Base-by-base conservation (phyloP, 495 filamentous ascomycete genomes). In the Aspergillus heteromorphus region DNA sequence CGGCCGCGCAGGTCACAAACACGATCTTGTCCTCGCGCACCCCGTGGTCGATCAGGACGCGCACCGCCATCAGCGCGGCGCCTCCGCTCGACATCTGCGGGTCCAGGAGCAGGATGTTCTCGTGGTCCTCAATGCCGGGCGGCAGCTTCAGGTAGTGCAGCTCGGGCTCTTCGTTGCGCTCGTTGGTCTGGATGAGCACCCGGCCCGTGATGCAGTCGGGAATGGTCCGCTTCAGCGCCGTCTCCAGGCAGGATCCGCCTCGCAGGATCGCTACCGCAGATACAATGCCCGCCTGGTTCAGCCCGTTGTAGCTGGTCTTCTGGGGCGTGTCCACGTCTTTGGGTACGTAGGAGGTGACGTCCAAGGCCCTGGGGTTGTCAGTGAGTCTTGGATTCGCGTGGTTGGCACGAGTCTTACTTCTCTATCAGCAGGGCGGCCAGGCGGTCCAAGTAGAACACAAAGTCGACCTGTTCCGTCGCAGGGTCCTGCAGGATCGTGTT, bases 391-490 rank as follows among this genome's bases (percentile, higher is more conserved):
- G n/a, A n/a, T n/a, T n/a, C n/a, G n/a, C n/a, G n/a, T n/a, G n/a
- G n/a, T n/a, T n/a, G n/a, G n/a, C n/a, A n/a, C n/a, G n/a, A n/a
- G n/a, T n/a, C 70, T 59, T 75, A 91, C 83, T 83, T 83, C 67
- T 97, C 91, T 25, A 98, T 82, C 6, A 98, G 76, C n/a, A 97
- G 72, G 1, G 84, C 83, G 2, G 86, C 80, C 31, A 97, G 72
- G 17, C 93, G 84, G 71, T 98, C 89, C 61, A 97, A 96, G 68
- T 96, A 96, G 69, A 97, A 97, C 51, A 95, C 89, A 65, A 96
- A 97, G 56, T 97, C 91, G 57, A 95, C 93, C 38, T 87, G 81
- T 10, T 84, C 72, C 1, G 87, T 92, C 40, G 86, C 79, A 19
- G 87, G 88, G 63, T 90, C 79, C 61, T 92, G 88, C 25, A 98